A percentile compares a stretch with the other conserved stretches of the same genome.
Conservation (phyloP, 2,329 filamentous ascomycete species). For the Endothia cerciana region DNA sequence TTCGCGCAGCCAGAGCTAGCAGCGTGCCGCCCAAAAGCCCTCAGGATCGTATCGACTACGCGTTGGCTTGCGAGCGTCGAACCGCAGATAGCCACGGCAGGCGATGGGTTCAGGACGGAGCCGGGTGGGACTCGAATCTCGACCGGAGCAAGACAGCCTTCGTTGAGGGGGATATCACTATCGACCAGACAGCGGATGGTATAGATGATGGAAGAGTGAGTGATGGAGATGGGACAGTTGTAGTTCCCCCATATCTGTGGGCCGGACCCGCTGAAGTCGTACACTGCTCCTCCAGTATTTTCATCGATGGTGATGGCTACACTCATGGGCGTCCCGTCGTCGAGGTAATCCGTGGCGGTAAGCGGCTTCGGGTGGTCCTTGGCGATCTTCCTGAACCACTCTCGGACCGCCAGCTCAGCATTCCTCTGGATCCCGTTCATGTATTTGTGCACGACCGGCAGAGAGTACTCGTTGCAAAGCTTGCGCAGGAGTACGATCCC, state of each 20-base stretch:
- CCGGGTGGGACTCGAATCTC: conserved; percentile 39
- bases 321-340: conserved; percentile 42
- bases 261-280: conserved; percentile 42
- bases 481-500: conserved; percentile 42
- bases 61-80: conserved; percentile 28
- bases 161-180: conserved; percentile 42
- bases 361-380: conserved; percentile 46
- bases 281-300: conserved; percentile 37
- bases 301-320: conserved; percentile 38
- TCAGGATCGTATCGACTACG: conserved; percentile 29
- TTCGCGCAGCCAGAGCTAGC: conserved; percentile 31
- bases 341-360: conserved; percentile 39
- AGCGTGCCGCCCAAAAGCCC: conserved; percentile 31
- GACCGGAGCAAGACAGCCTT: conserved; percentile 41
- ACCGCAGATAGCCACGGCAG: conserved; percentile 34
- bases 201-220: conserved; percentile 44
- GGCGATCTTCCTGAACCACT: conserved; percentile 40
- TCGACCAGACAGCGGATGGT: conserved; percentile 40
- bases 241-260: conserved; percentile 41
- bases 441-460: conserved; percentile 41
- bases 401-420: conserved; percentile 43
- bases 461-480: conserved; percentile 41
- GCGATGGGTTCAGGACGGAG: conserved; percentile 39
- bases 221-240: conserved; percentile 43
- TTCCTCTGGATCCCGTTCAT: conserved; percentile 48